Conservation (phyloP, 768 basidiomycete genomes). For the Rhizopogon vesiculosus region DNA sequence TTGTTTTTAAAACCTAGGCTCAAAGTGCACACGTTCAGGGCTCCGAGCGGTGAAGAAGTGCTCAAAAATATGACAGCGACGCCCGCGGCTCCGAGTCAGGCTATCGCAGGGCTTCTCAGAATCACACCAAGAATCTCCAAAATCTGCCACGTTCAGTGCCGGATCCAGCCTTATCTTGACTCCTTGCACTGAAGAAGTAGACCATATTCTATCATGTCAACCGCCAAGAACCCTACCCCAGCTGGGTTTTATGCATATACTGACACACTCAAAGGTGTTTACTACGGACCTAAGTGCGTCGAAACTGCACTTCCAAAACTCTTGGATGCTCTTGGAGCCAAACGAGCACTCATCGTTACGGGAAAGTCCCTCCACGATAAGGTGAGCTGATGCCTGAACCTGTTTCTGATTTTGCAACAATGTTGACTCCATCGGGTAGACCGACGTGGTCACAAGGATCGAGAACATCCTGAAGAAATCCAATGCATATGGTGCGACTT, state of each 20-base stretch:
- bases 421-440: slow-evolving; percentile 16
- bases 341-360: slow-evolving; percentile 68
- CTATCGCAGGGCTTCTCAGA: too few species aligned
- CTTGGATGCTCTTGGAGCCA: slow-evolving; percentile 46
- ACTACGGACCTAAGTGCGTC: slow-evolving; percentile 69
- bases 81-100: too few species aligned
- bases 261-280: slow-evolving; percentile 60
- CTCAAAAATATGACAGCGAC: too few species aligned
- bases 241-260: slow-evolving; percentile 64
- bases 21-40: too few species aligned
- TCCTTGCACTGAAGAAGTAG: too few species aligned
- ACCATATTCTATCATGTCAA: neutral
- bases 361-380: slow-evolving; percentile 65
- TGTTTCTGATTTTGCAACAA: neutral
- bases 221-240: slow-evolving; percentile 9
- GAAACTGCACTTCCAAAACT: slow-evolving; percentile 61
- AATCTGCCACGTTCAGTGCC: too few species aligned
- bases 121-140: too few species aligned
- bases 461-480: slow-evolving; percentile 47
- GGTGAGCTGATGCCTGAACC: slow-evolving; percentile 28
- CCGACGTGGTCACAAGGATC: slow-evolving; percentile 17
- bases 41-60: too few species aligned
- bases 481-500: slow-evolving; percentile 61
- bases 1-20: too few species aligned
- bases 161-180: too few species aligned